Base-by-base conservation (phyloP, 768 basidiomycete species). In the Tricholomella constricta region DNA sequence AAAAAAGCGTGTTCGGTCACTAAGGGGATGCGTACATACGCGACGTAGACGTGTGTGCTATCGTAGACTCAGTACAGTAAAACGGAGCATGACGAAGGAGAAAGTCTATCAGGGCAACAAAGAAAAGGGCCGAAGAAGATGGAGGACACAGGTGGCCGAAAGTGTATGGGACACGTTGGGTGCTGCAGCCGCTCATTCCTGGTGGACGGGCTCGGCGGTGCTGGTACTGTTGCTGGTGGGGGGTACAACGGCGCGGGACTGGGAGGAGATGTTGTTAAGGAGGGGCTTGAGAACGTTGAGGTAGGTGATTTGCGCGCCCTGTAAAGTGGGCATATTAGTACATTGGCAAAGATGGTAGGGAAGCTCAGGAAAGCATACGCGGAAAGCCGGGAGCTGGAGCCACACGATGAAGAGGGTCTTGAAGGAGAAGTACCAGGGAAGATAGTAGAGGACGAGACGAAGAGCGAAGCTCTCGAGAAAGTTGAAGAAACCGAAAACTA, bases 351-450 rank as follows among this genome's bases (percentile, higher is more conserved):
- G 32, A 51, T 56, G 37, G 54, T 52, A 44, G 35, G 49, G 34
- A 51, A 51, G 35, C 48, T 49, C 40, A n/a, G n/a, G n/a, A n/a
- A n/a, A 35, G 84, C 90, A 69, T 74, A 92, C 91, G 67, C 86
- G 87, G 78, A 89, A 85, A 34, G 79, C 83, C 36, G 90, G 88
- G 51, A 93, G 84, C 77, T 94, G 91, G 66, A 96, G 84, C 91
- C 91, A 98, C 63, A 96, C 70, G 69, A 94, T 86, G 78, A 94
- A 92, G 52, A 85, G 52, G 45, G 88, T 91, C 88, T 97, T 98
- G 81, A 93, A 82, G 40, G 89, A 86, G 68, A 87, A 97, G 71
- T 96, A 98, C 89, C 93, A 94, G 38, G 94, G 91, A 62, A 94
- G 65, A 66, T 94, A 98, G 78, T 95, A 93, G 59, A 98, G 85